Base-by-base conservation (phyloP, 805 yeast species). In the Suhomyces pyralidae region DNA sequence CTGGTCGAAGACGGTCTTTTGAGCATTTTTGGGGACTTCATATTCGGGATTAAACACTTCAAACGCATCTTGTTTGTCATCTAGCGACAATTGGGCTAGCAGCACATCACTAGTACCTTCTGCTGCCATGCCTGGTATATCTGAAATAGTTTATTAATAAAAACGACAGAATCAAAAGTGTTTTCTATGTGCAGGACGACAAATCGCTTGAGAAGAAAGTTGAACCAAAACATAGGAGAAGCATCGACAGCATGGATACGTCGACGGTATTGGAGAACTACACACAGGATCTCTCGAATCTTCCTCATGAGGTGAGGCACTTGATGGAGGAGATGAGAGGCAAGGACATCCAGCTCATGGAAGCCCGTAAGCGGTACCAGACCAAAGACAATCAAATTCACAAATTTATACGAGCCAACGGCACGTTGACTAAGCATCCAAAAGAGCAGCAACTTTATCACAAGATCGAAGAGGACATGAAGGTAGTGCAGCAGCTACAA, bases 301-400 rank as follows among this genome's bases (percentile, higher is more conserved):
- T 94, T 44, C 97, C 97, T 22, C 84, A 90, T 5, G 99, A 93
- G 68, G 79, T 93, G 44, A 85, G 85, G 50, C 90, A 88, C 62
- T 71, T 90, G 36, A 71, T 93, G 46, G 88, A 88, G 49, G 98
- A 94, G 67, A 78, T 93, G 36, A 80, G 85, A 49, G 80, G 77
- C 38, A 82, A 85, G 54, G 98, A 93, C 64, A 61, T 76, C 40
- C 82, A 81, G 60, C 73, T 86, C 26, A 81, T 81, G 61, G 96
- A 88, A 51, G 76, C 81, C 7, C 78, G 89, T 51, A 82, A 82
- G 62, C 81, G 87, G 59, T 80, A 84, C 56, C 84, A 80, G 59
- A 84, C 83, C 53, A 79, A 86, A 58, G 98, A 93, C 63, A 76
- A 81, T n/a, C 89, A 85, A 56, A 71, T 93, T 50, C 96, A 88